Conservation (phyloP, 2,329 filamentous ascomycete genomes). For the Exophiala aquamarina region DNA sequence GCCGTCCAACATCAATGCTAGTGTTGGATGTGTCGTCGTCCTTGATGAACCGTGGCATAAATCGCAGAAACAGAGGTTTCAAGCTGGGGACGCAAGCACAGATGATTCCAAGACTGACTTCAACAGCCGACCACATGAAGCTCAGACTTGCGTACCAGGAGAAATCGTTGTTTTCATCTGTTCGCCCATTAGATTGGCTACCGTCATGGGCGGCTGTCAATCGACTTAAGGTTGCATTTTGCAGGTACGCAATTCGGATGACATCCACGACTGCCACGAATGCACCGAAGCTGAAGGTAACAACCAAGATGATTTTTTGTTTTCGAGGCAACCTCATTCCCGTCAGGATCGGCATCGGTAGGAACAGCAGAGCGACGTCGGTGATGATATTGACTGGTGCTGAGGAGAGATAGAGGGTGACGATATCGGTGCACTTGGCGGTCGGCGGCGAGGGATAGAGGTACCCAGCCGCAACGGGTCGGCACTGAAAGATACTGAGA, state of each 20-base stretch:
- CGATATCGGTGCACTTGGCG: slow-evolving; percentile 60
- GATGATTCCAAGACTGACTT: slow-evolving; percentile 86
- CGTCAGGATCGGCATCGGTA: slow-evolving; percentile 86
- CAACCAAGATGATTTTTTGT: slow-evolving; percentile 82
- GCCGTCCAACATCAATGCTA: slow-evolving; percentile 25
- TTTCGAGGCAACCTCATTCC: slow-evolving; percentile 79
- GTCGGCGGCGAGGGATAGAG: slow-evolving; percentile 43
- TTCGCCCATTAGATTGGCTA: slow-evolving; percentile 21
- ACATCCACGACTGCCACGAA: slow-evolving; percentile 89
- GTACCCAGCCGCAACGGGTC: slow-evolving; percentile 71
- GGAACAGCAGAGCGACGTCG: slow-evolving; percentile 79
- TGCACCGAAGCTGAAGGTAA: slow-evolving; percentile 83
- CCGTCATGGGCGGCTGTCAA: slow-evolving; percentile 42
- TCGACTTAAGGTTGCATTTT: slow-evolving; percentile 61
- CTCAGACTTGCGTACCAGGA: slow-evolving; percentile 77
- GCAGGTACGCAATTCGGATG: slow-evolving; percentile 84
- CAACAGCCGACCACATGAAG: slow-evolving; percentile 91
- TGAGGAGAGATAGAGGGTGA: slow-evolving; percentile 68
- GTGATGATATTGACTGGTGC: slow-evolving; percentile 91
- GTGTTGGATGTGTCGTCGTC: slow-evolving; percentile 37
- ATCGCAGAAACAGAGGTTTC: slow-evolving; percentile 75
- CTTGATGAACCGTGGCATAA: slow-evolving; percentile 57
- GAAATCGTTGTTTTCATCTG: slow-evolving; percentile 45
- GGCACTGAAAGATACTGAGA: slow-evolving; percentile 84
- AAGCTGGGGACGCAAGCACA: slow-evolving; percentile 90